Evolutionary conservation across 2,329 filamentous ascomycete genomes (phyloP).

Genomic region (Stagonosporopsis vannaccii): DNA sequence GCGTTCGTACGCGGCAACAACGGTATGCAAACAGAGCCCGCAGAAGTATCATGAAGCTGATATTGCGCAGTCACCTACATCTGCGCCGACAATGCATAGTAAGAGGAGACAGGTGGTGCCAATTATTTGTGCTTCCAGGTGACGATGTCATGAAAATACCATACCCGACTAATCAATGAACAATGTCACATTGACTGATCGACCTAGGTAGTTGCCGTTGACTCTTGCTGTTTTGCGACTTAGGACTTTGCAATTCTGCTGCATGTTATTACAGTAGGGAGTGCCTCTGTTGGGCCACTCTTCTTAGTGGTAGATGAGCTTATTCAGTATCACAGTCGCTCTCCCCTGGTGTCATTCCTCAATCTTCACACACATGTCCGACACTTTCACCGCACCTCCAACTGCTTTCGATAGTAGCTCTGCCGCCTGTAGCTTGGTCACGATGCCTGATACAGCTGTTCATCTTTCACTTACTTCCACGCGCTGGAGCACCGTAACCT

Average conservation of each 20-base stretch:
- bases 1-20: conserved; percentile 97
- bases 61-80: conserved; percentile 39
- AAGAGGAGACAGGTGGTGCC: background rate
- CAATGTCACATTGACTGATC: background rate
- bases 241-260: background rate
- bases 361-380: no score
- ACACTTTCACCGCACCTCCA: conserved; percentile 7
- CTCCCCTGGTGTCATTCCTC: background rate
- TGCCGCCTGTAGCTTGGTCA: background rate
- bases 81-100: conserved; percentile 39
- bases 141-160: conserved; percentile 11
- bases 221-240: background rate
- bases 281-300: background rate
- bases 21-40: conserved; percentile 61
- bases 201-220: background rate
- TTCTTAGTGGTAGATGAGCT: background rate
- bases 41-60: conserved; percentile 16
- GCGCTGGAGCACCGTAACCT: background rate
- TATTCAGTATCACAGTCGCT: background rate
- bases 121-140: background rate
- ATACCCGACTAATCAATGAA: conserved; percentile 7
- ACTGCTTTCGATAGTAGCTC: background rate
- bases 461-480: conserved; percentile 5
- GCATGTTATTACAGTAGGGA: background rate
- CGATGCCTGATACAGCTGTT: background rate